A percentile compares a stretch with the other conserved stretches of the same genome.
These are phyloP conservation scores for Phaeosphaeria sp. DNA, from an alignment of 2,329 filamentous ascomycete genomes.

Conservation along the genomic window DNA sequence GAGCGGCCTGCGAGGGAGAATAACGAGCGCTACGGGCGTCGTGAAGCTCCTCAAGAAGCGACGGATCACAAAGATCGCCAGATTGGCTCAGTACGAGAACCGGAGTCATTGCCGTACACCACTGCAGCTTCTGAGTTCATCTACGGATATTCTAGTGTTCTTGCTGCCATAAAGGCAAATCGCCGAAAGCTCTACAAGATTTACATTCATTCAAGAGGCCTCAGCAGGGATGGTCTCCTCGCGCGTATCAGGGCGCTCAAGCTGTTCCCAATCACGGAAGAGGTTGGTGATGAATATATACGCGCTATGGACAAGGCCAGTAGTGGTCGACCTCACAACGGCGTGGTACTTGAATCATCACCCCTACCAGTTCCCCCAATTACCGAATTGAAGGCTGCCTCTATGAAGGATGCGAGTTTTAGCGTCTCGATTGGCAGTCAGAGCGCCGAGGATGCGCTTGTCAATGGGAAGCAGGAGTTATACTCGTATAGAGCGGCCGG, in stretches of 20 bases:
- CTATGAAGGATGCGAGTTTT: slow-evolving; percentile 45
- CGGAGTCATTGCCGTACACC: slow-evolving; percentile 68
- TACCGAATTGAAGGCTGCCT: slow-evolving; percentile 60
- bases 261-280: slow-evolving; percentile 43
- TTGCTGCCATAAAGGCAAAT: slow-evolving; percentile 74
- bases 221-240: slow-evolving; percentile 27
- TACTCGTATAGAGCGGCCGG: slow-evolving; percentile 55
- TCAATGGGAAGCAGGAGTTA: slow-evolving; percentile 71
- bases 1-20: not conserved
- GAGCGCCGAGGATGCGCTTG: slow-evolving; percentile 71
- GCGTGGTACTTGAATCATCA: slow-evolving; percentile 84
- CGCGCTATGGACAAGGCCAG: slow-evolving; percentile 84
- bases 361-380: slow-evolving; percentile 77
- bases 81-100: not conserved
- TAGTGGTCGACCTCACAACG: slow-evolving; percentile 84
- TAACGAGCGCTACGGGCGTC: not conserved
- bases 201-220: slow-evolving; percentile 64
- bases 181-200: slow-evolving; percentile 82
- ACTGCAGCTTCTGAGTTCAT: slow-evolving; percentile 91
- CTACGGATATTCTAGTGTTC: slow-evolving; percentile 82
- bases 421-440: slow-evolving; percentile 64
- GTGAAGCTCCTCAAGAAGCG: not conserved
- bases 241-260: slow-evolving; percentile 21
- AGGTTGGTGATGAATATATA: slow-evolving; percentile 68
- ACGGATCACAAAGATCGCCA: too few species aligned